Conservation (phyloP, 208 protist species). For the Herpetomonas muscarum region DNA sequence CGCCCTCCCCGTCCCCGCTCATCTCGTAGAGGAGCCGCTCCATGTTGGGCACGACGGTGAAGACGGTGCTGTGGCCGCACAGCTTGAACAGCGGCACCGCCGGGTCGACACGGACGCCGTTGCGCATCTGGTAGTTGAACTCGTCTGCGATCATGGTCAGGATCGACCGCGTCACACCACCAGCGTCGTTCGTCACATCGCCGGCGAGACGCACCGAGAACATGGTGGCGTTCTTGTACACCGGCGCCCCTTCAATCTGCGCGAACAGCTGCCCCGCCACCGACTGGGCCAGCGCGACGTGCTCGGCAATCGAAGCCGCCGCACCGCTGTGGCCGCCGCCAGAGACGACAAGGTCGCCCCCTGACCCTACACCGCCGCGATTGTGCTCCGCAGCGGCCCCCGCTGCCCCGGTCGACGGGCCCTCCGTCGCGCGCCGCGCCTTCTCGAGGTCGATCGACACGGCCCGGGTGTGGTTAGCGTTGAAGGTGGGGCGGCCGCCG, state of each 20-base stretch:
- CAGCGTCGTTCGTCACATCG: slow-evolving; percentile 65
- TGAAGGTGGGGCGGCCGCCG: slow-evolving; percentile 42
- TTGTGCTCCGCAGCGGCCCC: too few species aligned
- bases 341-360: slow-evolving; percentile 14
- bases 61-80: slow-evolving; percentile 73
- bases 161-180: slow-evolving; percentile 80
- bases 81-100: slow-evolving; percentile 78
- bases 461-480: slow-evolving; percentile 15
- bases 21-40: slow-evolving; percentile 37
- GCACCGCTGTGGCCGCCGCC: slow-evolving; percentile 1
- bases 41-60: slow-evolving; percentile 85
- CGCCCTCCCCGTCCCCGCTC: slow-evolving; percentile 17
- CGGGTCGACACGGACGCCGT: slow-evolving; percentile 54
- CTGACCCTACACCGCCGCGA: slow-evolving; percentile 27
- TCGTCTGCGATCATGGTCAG: slow-evolving; percentile 86
- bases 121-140: slow-evolving; percentile 56
- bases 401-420: slow-evolving; percentile 5
- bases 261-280: slow-evolving; percentile 68
- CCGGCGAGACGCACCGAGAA: slow-evolving; percentile 67
- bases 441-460: slow-evolving; percentile 59
- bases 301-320: background rate
- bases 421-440: slow-evolving; percentile 18
- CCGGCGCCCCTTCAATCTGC: slow-evolving; percentile 50
- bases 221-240: slow-evolving; percentile 77
- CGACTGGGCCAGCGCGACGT: slow-evolving; percentile 9